These are phyloP conservation scores for Tylopilus sp. DNA, from an alignment of 768 basidiomycete species.

Conservation along the genomic window DNA sequence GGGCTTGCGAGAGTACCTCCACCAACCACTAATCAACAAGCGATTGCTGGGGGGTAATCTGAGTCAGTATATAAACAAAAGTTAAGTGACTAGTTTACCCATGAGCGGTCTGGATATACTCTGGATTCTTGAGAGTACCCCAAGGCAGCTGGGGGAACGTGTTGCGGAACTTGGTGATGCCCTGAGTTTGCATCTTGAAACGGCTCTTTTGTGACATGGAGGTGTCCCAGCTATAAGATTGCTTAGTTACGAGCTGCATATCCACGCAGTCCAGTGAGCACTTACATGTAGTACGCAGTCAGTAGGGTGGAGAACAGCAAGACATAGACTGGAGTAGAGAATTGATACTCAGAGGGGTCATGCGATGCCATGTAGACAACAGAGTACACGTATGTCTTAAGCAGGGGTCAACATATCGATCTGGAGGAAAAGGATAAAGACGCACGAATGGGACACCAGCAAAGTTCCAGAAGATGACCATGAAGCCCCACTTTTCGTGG, in stretches of 20 bases:
- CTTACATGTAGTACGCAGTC: slow-evolving; percentile 83
- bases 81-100: slow-evolving; percentile 47
- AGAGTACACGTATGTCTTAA: slow-evolving; percentile 92
- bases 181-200: slow-evolving; percentile 97
- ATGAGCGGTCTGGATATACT: slow-evolving; percentile 89
- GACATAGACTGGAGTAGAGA: slow-evolving; percentile 73
- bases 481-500: slow-evolving; percentile 98
- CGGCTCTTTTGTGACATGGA: slow-evolving; percentile 95
- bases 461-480: slow-evolving; percentile 98
- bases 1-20: slow-evolving; percentile 92
- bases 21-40: slow-evolving; percentile 90
- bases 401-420: background rate
- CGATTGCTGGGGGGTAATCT: slow-evolving; percentile 59
- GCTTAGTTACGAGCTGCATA: background rate
- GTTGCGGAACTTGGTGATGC: slow-evolving; percentile 77
- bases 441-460: slow-evolving; percentile 89
- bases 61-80: slow-evolving; percentile 1
- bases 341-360: slow-evolving; percentile 82
- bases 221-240: slow-evolving; percentile 74
- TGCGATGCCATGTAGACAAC: slow-evolving; percentile 98
- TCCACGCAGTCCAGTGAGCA: background rate
- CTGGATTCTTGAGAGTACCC: slow-evolving; percentile 79
- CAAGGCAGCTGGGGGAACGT: slow-evolving; percentile 94
- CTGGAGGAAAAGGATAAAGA: slow-evolving; percentile 1
- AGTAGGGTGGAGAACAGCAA: slow-evolving; percentile 72